Evolutionary conservation across 371 early-diverging fungal genomes (phyloP).

Genomic region (Syncephalastrum contaminatum): DNA sequence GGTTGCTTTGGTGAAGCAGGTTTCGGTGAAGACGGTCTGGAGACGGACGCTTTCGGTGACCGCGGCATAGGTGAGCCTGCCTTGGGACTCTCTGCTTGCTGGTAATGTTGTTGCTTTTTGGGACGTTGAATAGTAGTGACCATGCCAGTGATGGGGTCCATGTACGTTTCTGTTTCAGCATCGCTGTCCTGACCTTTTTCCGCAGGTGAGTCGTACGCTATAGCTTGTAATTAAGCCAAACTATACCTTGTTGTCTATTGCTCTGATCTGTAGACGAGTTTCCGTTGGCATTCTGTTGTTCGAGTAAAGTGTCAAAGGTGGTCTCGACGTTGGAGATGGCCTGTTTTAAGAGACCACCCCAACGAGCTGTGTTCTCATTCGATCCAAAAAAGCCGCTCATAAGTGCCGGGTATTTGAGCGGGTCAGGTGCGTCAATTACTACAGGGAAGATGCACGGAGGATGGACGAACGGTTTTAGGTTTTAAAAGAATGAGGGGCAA

Average conservation of each 20-base stretch:
- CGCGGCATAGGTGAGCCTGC: no score
- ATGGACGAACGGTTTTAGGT: no score
- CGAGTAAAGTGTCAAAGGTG: conserved; percentile 77
- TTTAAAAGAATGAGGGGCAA: no score
- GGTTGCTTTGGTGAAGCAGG: conserved; percentile 3
- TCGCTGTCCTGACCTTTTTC: conserved; percentile 8
- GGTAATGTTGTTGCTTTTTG: conserved; percentile 6
- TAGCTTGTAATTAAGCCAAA: no score
- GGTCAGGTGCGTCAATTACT: no score
- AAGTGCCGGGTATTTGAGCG: neutral
- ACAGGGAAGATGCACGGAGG: no score
- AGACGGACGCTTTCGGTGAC: no score
- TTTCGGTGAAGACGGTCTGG: neutral
- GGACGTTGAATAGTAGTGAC: conserved; percentile 42
- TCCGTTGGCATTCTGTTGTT: conserved; percentile 30
- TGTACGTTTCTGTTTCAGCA: conserved; percentile 42
- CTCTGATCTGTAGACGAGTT: neutral
- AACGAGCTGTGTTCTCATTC: conserved; percentile 35
- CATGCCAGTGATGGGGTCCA: conserved; percentile 50
- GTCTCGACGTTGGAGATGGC: conserved; percentile 80
- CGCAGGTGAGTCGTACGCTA: no score
- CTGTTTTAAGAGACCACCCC: conserved; percentile 73
- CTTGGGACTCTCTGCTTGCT: no score
- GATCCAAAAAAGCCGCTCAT: conserved; percentile 48
- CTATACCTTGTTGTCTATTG: no score